These are phyloP conservation scores for Kernera saxatilis DNA, from an alignment of 345 rosid genomes.

Conservation along the genomic window DNA sequence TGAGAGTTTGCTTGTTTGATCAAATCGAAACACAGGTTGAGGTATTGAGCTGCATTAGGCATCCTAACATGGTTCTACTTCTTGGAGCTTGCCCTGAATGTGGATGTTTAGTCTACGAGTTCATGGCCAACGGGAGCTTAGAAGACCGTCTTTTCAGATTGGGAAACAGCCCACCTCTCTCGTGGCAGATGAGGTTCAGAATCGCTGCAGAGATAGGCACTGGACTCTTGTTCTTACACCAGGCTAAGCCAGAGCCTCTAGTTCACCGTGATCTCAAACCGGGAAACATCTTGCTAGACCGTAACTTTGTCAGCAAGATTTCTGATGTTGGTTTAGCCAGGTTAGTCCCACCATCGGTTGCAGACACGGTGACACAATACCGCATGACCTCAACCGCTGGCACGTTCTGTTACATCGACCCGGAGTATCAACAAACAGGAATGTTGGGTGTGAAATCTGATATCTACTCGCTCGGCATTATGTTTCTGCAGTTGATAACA, in stretches of 20 bases:
- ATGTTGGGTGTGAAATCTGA: slow-evolving; percentile 89
- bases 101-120: slow-evolving; percentile 86
- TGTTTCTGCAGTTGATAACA: slow-evolving; percentile 67
- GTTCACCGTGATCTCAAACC: slow-evolving; percentile 96
- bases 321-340: slow-evolving; percentile 91
- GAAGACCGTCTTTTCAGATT: slow-evolving; percentile 68
- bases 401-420: slow-evolving; percentile 89
- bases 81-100: slow-evolving; percentile 90
- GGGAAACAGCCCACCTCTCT: slow-evolving; percentile 53
- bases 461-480: slow-evolving; percentile 75
- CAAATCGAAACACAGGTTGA: slow-evolving; percentile 48
- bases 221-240: slow-evolving; percentile 76
- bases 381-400: slow-evolving; percentile 91
- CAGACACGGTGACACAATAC: slow-evolving; percentile 77
- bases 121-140: slow-evolving; percentile 89
- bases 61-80: slow-evolving; percentile 89
- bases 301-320: slow-evolving; percentile 87
- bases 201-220: slow-evolving; percentile 87
- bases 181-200: slow-evolving; percentile 76
- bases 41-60: slow-evolving; percentile 82
- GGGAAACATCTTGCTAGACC: slow-evolving; percentile 76
- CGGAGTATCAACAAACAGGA: slow-evolving; percentile 93
- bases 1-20: neutral
- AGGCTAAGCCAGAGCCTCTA: slow-evolving; percentile 81
- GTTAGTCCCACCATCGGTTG: slow-evolving; percentile 80